Evolutionary conservation across 768 basidiomycete genomes (phyloP), one percentile per base, ranked within the genome.

Genomic region (Neoboletus magnificus): DNA sequence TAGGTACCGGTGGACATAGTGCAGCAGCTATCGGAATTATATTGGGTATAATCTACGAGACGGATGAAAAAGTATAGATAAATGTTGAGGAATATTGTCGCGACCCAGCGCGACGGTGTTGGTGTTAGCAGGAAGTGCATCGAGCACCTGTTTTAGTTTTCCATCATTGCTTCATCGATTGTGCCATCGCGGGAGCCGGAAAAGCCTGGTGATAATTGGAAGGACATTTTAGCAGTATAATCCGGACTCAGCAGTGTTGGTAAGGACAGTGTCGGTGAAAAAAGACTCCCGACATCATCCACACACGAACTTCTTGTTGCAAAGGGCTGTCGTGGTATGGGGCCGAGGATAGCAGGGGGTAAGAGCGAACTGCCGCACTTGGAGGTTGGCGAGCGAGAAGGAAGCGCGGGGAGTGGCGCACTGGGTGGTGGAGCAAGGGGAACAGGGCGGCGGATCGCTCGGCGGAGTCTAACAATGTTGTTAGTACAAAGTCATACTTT

Each of bases 401-500:
- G 71, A 46, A 49, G 58, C 4, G 67, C 66, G 20, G 70, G 70
- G 16, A 71, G 69, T 4, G 71, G 70, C 8, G n/a, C 60, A 32
- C 48, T 67, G 7, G 70, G 70, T 0, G 70, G 69, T 44, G 70
- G 70, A 1, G 52, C 62, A 27, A 62, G 45, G 15, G 71, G 71
- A 25, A 62, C 36, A 2, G 64, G 59, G 20, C 53, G 56, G 33
- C 79, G 77, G 11, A 74, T 63, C 48, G 61, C 67, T 50, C 79
- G 73, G 46, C 79, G 75, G 18, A 71, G 64, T 58, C 81, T 82
- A 47, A n/a, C 10, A 35, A 25, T 11, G 6, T 6, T 15, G 20
- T 54, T 40, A 56, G 48, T 27, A 55, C 20, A 52, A 50, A 22
- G 25, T 43, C 45, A 41, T 18, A 13, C 52, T 25, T 48, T 37